These are phyloP conservation scores for Fusarium oxysporum DNA, from an alignment of 2,329 filamentous ascomycete genomes.

Conservation along the genomic window DNA sequence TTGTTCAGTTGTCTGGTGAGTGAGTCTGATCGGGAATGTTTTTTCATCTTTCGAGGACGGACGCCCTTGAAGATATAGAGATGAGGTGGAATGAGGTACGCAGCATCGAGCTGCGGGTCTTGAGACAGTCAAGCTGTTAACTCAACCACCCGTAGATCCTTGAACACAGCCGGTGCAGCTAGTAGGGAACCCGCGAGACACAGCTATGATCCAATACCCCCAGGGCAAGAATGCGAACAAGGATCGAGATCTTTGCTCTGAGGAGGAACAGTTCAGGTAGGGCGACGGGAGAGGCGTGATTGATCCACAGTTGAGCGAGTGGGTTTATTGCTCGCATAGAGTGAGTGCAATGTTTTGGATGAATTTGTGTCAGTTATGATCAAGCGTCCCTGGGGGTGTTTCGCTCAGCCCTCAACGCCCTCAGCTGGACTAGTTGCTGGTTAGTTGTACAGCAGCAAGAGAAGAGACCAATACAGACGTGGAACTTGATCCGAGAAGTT, in stretches of 20 bases:
- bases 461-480: slow-evolving; percentile 15
- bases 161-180: slow-evolving; percentile 45
- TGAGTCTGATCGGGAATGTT: slow-evolving; percentile 53
- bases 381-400: slow-evolving; percentile 38
- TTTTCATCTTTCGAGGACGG: slow-evolving; percentile 49
- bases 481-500: slow-evolving; percentile 12
- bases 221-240: slow-evolving; percentile 51
- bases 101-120: slow-evolving; percentile 47
- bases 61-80: slow-evolving; percentile 57
- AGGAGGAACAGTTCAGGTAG: slow-evolving; percentile 30
- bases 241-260: slow-evolving; percentile 41
- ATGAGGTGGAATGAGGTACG: slow-evolving; percentile 52
- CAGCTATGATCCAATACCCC: slow-evolving; percentile 36
- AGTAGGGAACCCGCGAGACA: slow-evolving; percentile 53
- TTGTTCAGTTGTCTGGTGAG: slow-evolving; percentile 31
- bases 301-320: slow-evolving; percentile 40
- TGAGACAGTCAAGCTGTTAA: slow-evolving; percentile 52
- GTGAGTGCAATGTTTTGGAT: slow-evolving; percentile 32
- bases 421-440: slow-evolving; percentile 30
- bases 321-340: slow-evolving; percentile 45
- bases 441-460: slow-evolving; percentile 33
- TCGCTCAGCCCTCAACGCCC: slow-evolving; percentile 35
- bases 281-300: slow-evolving; percentile 46
- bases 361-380: slow-evolving; percentile 37
- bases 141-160: slow-evolving; percentile 51